Conservation (phyloP, 805 yeast species). For the Candida endomychidarum region DNA sequence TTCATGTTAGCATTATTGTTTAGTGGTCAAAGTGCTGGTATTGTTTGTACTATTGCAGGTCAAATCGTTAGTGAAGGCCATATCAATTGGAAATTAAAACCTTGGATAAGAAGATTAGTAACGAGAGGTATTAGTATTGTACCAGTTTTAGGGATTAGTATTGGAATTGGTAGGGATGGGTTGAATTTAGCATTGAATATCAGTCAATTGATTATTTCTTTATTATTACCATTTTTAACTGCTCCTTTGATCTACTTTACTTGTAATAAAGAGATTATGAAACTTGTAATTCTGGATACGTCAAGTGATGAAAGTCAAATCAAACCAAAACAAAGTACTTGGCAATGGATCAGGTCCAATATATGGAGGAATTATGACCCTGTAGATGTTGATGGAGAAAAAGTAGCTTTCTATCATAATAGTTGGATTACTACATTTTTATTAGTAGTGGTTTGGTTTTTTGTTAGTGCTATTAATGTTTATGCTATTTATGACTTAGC, state of each 20-base stretch:
- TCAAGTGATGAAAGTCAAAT: neutral
- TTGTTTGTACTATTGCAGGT: conserved; percentile 91
- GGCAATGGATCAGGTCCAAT: conserved; percentile 1
- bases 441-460: conserved; percentile 65
- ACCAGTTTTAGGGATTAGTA: conserved; percentile 75
- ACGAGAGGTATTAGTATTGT: conserved; percentile 78
- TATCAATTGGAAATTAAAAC: conserved; percentile 73
- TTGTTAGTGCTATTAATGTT: conserved; percentile 68
- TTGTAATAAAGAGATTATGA: conserved; percentile 67
- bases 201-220: conserved; percentile 82
- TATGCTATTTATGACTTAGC: conserved; percentile 53
- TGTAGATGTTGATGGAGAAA: conserved; percentile 7
- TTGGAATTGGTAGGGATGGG: conserved; percentile 72
- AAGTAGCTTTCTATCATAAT: conserved; percentile 58
- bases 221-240: conserved; percentile 77
- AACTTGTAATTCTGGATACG: conserved; percentile 37
- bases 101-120: conserved; percentile 75
- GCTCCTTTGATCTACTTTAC: conserved; percentile 88
- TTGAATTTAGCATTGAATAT: conserved; percentile 71
- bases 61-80: conserved; percentile 93
- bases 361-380: conserved; percentile 11
- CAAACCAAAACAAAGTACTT: neutral
- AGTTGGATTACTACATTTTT: conserved; percentile 53
- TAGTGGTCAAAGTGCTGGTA: conserved; percentile 89
- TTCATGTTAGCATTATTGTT: conserved; percentile 82